Percentiles rank a stretch among this genome's conserved stretches.
These are phyloP conservation scores for Trichoderma arundinaceum DNA, from an alignment of 2,329 filamentous ascomycete species.

Conservation along the genomic window DNA sequence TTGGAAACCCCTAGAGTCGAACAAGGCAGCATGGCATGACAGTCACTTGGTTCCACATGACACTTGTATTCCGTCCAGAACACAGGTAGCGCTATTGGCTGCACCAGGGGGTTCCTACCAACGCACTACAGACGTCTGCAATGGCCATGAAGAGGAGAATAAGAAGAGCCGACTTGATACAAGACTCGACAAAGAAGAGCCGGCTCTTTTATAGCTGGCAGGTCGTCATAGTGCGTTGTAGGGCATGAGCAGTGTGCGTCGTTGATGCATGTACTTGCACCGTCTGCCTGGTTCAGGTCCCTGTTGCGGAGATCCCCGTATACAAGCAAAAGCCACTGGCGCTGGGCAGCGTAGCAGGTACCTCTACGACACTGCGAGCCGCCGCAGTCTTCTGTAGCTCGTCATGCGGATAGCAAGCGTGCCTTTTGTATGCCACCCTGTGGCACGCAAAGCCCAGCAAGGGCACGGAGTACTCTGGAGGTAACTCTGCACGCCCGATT, in stretches of 20 bases:
- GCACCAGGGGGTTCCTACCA: background rate
- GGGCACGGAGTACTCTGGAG: background rate
- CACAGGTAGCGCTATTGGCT: slow-evolving; percentile 2
- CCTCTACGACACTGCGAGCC: too few species aligned
- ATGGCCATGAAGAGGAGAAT: background rate
- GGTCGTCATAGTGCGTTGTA: too few species aligned
- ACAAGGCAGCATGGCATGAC: background rate
- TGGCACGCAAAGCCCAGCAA: background rate
- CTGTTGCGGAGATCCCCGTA: slow-evolving; percentile 21
- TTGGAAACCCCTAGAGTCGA: background rate
- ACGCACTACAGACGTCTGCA: background rate
- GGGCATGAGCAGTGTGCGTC: background rate
- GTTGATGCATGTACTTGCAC: slow-evolving; percentile 2
- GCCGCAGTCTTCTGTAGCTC: too few species aligned
- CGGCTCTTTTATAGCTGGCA: background rate
- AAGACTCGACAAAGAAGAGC: background rate
- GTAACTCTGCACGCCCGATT: background rate
- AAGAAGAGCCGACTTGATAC: too few species aligned
- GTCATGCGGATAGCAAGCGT: slow-evolving; percentile 3
- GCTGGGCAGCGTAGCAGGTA: too few species aligned
- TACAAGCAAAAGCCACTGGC: too few species aligned
- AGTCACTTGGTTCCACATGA: slow-evolving; percentile 22
- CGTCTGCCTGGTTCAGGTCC: slow-evolving; percentile 22
- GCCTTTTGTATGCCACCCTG: background rate
- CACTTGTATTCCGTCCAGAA: background rate